Conservation (phyloP, 352 stramenopile genomes). For the Pythium coloratum region DNA sequence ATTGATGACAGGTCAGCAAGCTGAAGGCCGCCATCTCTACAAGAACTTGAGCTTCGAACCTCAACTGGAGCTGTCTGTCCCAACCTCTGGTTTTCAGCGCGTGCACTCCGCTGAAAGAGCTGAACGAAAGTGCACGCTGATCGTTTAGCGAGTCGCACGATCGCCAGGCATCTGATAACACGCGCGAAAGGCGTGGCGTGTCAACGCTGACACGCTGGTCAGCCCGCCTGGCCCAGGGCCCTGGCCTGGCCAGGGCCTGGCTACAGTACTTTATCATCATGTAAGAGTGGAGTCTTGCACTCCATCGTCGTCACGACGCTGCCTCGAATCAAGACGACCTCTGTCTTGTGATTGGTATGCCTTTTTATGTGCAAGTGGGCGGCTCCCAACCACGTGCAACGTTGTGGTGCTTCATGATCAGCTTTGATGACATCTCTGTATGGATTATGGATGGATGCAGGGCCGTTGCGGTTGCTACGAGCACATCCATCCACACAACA, state of each 20-base stretch:
- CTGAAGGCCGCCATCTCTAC: neutral
- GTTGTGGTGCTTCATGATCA: slow-evolving; percentile 3
- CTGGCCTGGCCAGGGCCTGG: too few species aligned
- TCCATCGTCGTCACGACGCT: neutral
- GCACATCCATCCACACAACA: too few species aligned
- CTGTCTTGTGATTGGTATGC: neutral
- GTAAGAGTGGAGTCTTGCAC: too few species aligned
- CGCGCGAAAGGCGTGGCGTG: neutral
- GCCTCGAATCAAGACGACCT: too few species aligned
- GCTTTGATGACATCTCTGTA: slow-evolving; percentile 4
- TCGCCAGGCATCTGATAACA: neutral
- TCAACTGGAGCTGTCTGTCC: neutral
- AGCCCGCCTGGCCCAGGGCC: too few species aligned
- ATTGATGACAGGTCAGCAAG: neutral
- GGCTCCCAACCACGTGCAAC: neutral
- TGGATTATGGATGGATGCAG: neutral
- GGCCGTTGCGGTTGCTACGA: neutral
- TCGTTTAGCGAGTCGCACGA: neutral
- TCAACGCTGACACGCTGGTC: neutral
- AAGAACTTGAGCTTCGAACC: neutral
- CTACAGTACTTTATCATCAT: too few species aligned
- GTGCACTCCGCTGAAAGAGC: neutral
- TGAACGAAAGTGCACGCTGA: neutral
- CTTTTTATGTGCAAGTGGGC: neutral
- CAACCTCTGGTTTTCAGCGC: neutral